Conservation (phyloP, 192 early-diverging fungal genomes). For the Coemansia sp. region DNA sequence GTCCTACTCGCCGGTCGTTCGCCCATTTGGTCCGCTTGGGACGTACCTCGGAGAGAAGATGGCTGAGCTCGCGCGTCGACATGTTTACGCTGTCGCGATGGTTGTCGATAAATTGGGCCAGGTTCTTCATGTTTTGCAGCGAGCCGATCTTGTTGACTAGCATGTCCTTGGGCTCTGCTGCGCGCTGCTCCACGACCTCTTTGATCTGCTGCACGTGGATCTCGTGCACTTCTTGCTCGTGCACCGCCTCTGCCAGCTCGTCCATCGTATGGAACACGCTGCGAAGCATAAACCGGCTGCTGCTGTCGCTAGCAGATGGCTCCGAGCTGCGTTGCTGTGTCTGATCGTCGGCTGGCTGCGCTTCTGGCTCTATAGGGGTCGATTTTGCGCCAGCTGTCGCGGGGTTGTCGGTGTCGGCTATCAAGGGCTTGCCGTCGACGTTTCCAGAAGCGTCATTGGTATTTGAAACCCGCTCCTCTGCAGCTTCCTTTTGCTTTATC, state of each 20-base stretch:
- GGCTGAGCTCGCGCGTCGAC: slow-evolving; percentile 67
- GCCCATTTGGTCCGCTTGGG: slow-evolving; percentile 88
- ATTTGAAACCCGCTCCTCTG: background rate
- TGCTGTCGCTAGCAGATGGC: background rate
- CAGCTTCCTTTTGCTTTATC: background rate
- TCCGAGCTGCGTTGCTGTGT: background rate
- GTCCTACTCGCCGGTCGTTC: slow-evolving; percentile 78
- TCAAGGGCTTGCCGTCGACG: background rate
- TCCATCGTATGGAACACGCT: slow-evolving; percentile 48
- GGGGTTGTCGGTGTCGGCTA: background rate
- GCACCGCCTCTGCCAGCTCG: slow-evolving; percentile 33
- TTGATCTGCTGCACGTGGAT: slow-evolving; percentile 23
- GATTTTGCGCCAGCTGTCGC: background rate
- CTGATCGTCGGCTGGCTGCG: too few relatives aligned
- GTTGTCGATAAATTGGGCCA: slow-evolving; percentile 71
- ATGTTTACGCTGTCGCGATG: slow-evolving; percentile 62
- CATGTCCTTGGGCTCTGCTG: slow-evolving; percentile 49
- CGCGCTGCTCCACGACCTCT: slow-evolving; percentile 24
- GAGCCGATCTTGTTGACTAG: slow-evolving; percentile 45
- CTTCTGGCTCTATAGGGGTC: background rate
- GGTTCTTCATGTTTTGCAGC: slow-evolving; percentile 59
- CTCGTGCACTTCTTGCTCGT: slow-evolving; percentile 34
- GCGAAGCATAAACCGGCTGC: slow-evolving; percentile 11
- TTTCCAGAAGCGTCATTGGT: background rate
- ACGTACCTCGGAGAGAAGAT: slow-evolving; percentile 71